Evolutionary conservation across 257 asterid genomes (phyloP), one percentile per base, ranked within the genome.

Genomic region (Gentiana dahurica): DNA sequence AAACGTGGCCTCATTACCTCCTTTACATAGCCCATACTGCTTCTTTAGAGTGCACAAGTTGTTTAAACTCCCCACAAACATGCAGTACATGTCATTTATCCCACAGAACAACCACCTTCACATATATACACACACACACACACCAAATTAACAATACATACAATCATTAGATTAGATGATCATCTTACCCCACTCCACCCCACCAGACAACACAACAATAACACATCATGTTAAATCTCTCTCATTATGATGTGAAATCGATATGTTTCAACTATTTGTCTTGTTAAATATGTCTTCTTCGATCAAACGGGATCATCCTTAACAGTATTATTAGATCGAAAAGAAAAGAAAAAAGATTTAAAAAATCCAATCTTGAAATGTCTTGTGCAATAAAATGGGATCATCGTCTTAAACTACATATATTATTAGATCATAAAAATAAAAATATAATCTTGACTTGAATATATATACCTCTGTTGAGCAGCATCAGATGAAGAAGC

Each of bases 21-120:
- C 78, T 77, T 81, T 92, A 11, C 85, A 66, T 34, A 88, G 76
- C 32, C 97, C 99, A 59, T 92, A 92, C 41, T 92, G 95, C 77
- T 70, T 85, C 79, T 83, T 88, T 3, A 92, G 89, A 13, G 68
- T 45, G 67, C 82, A 70, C 53, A 92, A 54, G 68, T 92, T 92
- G 71, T 76, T 64, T 57, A 88, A 66, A 47, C 77, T 70, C 68
- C 97, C 99, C 74, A 74, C 3, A 73, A 92, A 92, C 15, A 81
- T 65, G 77, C 97, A 88, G 80, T 79, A 88, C 24, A 85, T 83
- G 55, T 88, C 95, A 65, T 88, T 77, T 69, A 78, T 63, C n/a
- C 93, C 83, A 65, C 89, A 75, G 72, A 92, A 88, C 79, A 80
- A 41, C 78, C 97, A 41, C 78, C 97, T 92, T 74, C 63, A 71